Percentiles rank a stretch among this genome's conserved stretches.
These are phyloP conservation scores for Candida namnaoensis DNA, from an alignment of 805 yeast genomes.

Conservation along the genomic window DNA sequence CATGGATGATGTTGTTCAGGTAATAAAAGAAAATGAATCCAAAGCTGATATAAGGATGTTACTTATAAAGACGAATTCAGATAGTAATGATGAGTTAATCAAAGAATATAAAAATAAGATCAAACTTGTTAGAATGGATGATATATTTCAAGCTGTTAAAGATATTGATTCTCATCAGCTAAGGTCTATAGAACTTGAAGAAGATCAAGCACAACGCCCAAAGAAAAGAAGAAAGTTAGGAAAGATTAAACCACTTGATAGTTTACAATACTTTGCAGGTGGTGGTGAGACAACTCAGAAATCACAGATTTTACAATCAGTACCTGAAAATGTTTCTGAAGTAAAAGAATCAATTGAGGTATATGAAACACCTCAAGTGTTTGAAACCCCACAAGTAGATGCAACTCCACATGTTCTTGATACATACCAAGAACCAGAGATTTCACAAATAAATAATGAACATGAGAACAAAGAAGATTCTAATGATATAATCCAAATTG, in stretches of 20 bases:
- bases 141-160: constrained; percentile 17
- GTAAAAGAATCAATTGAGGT: neutral
- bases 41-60: no score
- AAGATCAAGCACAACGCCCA: constrained; percentile 1
- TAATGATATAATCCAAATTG: no score
- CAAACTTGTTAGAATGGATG: constrained; percentile 13
- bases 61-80: no score
- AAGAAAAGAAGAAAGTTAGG: constrained; percentile 3
- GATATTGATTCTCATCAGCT: constrained; percentile 4
- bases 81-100: no score
- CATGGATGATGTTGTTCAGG: no score
- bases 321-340: constrained; percentile 1
- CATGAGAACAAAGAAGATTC: no score
- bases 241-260: constrained; percentile 23
- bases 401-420: no score
- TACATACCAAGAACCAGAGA: no score
- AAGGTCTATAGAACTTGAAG: neutral
- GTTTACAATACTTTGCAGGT: constrained; percentile 30
- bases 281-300: constrained; percentile 12
- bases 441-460: no score
- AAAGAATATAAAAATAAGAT: no score
- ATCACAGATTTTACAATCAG: neutral
- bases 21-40: no score
- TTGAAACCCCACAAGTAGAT: neutral
- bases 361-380: neutral